phyloP scores from a whole-genome alignment of 1,139 yeast species.

The Debaryomyces fabryi region DNA sequence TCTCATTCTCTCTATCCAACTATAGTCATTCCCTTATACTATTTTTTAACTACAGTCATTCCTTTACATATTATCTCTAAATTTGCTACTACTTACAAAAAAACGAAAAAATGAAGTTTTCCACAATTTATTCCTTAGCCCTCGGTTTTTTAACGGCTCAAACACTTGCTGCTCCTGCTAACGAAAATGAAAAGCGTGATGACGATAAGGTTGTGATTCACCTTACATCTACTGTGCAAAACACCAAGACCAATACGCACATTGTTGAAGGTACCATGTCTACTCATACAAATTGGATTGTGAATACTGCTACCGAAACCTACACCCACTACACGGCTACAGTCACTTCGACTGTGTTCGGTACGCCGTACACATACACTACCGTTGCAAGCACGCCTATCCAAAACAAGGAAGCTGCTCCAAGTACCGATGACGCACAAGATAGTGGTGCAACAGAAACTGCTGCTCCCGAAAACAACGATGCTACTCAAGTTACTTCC shows the following conservation, averaged over 20 bases:
- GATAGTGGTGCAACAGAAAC: constrained; percentile 12
- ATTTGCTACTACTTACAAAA: constrained; percentile 15
- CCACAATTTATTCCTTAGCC: constrained; percentile 30
- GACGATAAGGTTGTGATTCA: constrained; percentile 39
- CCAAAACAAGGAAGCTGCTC: constrained; percentile 5
- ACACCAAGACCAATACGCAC: constrained; percentile 35
- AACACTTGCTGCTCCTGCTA: constrained; percentile 33
- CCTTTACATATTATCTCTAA: constrained; percentile 14
- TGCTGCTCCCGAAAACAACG: constrained; percentile 2
- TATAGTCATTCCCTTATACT: constrained; percentile 16
- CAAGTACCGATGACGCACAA: not conserved
- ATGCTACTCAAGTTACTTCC: not conserved
- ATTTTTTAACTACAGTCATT: constrained; percentile 25
- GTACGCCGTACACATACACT: constrained; percentile 40
- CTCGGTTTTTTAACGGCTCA: constrained; percentile 25
- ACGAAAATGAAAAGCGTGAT: constrained; percentile 17
- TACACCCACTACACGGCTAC: constrained; percentile 50
- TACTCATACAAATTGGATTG: constrained; percentile 33
- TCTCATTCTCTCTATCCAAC: constrained; percentile 23
- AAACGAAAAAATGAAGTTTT: constrained; percentile 33
- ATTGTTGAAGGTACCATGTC: constrained; percentile 35
- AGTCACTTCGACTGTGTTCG: constrained; percentile 46
- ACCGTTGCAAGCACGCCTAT: constrained; percentile 44
- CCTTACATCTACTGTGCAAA: constrained; percentile 40
- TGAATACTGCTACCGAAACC: constrained; percentile 40